Evolutionary conservation across 2,329 filamentous ascomycete species (phyloP).

Genomic region (Phialophora tarda): DNA sequence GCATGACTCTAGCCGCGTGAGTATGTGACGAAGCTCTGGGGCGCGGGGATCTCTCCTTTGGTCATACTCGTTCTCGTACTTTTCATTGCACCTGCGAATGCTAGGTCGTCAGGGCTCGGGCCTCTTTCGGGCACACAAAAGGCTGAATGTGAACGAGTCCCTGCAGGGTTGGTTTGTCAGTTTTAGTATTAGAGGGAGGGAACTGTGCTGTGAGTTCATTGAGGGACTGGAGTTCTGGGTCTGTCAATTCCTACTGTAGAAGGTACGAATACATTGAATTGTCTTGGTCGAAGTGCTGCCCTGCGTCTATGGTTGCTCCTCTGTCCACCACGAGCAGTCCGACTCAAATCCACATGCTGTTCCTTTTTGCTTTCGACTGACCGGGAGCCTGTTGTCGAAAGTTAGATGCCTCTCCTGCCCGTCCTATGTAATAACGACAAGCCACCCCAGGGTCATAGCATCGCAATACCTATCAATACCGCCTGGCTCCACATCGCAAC

Average conservation of each 20-base stretch:
- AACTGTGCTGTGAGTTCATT: not conserved
- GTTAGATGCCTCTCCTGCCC: not conserved
- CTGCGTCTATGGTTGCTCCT: not conserved
- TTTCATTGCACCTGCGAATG: no score
- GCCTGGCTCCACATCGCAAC: not conserved
- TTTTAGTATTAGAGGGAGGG: no score
- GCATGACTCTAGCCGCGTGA: no score
- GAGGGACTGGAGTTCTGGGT: not conserved
- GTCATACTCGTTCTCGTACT: no score
- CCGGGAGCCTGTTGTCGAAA: not conserved
- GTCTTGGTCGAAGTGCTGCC: not conserved
- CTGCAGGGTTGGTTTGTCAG: no score
- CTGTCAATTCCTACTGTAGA: not conserved
- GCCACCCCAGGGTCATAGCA: not conserved
- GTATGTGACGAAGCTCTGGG: no score
- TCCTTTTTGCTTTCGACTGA: not conserved
- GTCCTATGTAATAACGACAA: not conserved
- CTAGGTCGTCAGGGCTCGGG: no score
- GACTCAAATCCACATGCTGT: not conserved
- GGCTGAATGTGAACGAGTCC: not conserved
- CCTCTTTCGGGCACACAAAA: no score
- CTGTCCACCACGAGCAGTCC: not conserved
- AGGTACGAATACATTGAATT: not conserved
- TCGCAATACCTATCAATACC: not conserved
- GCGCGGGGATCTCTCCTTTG: no score